Evolutionary conservation across 139 green algal genomes (phyloP).

Genomic region (Tetradesmus obliquus): DNA sequence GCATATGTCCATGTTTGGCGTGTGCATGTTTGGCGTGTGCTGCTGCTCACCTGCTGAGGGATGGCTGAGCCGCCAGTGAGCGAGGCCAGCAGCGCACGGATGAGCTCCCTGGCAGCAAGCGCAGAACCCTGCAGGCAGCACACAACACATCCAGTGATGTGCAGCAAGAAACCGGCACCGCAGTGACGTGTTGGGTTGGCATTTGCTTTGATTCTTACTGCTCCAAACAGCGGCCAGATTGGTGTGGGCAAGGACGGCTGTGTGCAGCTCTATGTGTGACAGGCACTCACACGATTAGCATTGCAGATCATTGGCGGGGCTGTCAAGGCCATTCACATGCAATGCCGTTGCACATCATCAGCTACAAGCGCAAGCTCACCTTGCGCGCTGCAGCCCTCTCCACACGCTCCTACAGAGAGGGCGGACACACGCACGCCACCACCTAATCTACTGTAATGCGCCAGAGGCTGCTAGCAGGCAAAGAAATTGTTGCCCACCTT

Average conservation of each 20-base stretch:
- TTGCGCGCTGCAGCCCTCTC: neutral
- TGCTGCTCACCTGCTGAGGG: slow-evolving; percentile 30
- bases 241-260: too few relatives aligned
- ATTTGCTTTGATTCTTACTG: neutral
- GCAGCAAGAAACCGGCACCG: neutral
- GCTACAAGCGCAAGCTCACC: neutral
- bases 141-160: neutral
- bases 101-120: slow-evolving; percentile 23
- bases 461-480: neutral
- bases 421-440: too few relatives aligned
- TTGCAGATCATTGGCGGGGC: too few relatives aligned
- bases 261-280: too few relatives aligned
- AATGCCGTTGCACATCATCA: too few relatives aligned
- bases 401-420: too few relatives aligned
- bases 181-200: neutral
- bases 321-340: too few relatives aligned
- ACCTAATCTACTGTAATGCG: neutral
- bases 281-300: too few relatives aligned
- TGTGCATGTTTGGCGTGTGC: too few relatives aligned
- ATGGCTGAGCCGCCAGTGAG: slow-evolving; percentile 17
- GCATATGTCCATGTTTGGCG: too few relatives aligned
- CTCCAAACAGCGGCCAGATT: too few relatives aligned
- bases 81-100: slow-evolving; percentile 28
- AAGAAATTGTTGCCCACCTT: neutral
- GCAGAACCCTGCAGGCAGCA: neutral